Conservation (phyloP, 495 filamentous ascomycete genomes). For the Podospora appendiculata region DNA sequence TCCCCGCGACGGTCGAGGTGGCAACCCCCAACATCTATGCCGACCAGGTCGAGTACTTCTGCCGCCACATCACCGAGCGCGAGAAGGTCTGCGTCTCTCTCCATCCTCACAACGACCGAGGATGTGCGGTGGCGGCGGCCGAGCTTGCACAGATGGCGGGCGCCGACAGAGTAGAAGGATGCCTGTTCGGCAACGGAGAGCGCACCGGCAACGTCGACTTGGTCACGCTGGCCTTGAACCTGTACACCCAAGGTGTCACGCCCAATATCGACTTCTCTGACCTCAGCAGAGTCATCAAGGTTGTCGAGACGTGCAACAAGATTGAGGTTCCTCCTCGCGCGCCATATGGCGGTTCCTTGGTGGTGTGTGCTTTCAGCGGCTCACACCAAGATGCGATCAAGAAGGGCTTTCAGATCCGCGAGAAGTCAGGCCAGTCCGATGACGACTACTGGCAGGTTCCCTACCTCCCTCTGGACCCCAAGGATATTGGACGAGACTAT, state of each 20-base stretch:
- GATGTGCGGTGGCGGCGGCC: constrained; percentile 75
- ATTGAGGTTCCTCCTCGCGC: constrained; percentile 85
- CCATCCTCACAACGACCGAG: constrained; percentile 92
- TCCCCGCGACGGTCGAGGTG: constrained; percentile 95
- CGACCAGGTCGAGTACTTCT: constrained; percentile 96
- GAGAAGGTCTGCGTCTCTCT: constrained; percentile 78
- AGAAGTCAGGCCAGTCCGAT: constrained; percentile 47
- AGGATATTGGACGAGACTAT: constrained; percentile 92
- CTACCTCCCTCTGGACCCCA: constrained; percentile 88
- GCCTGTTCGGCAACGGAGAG: constrained; percentile 93
- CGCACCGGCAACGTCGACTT: constrained; percentile 94
- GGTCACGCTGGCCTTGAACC: constrained; percentile 88
- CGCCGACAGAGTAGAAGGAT: constrained; percentile 89
- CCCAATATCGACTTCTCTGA: constrained; percentile 90
- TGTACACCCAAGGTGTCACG: constrained; percentile 91
- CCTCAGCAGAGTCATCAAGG: constrained; percentile 77
- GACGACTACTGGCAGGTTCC: constrained; percentile 65
- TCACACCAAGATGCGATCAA: constrained; percentile 97
- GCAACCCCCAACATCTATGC: constrained; percentile 93
- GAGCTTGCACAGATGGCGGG: constrained; percentile 98
- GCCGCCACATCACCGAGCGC: constrained; percentile 68
- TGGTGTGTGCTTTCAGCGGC: constrained; percentile 83
- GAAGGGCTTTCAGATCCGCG: constrained; percentile 79
- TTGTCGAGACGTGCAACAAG: constrained; percentile 89
- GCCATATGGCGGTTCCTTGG: constrained; percentile 84